Evolutionary conservation across 805 yeast genomes (phyloP).

Genomic region (Pichia manshurica): DNA sequence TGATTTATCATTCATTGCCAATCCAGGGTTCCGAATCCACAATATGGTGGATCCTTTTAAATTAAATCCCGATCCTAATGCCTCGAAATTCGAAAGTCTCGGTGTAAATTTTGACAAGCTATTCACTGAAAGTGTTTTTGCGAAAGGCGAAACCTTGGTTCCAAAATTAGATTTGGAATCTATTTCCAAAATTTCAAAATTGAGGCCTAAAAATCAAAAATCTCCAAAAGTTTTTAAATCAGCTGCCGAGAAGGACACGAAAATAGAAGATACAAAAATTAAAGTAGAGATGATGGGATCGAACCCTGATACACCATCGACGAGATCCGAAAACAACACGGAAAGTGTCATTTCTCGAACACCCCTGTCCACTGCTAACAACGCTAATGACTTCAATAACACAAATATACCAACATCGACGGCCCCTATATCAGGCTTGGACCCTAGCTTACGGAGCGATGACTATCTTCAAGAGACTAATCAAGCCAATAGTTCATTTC

Average conservation of each 20-base stretch:
- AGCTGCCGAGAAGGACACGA: not conserved
- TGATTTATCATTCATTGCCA: constrained; percentile 8
- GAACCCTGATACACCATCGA: no score
- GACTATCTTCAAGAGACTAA: not conserved
- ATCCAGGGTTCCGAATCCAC: constrained; percentile 7
- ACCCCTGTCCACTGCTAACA: not conserved
- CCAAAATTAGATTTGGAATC: constrained; percentile 18
- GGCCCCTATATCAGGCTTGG: not conserved
- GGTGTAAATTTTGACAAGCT: constrained; percentile 21
- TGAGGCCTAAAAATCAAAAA: no score
- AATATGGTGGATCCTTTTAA: constrained; percentile 3
- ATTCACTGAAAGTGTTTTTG: constrained; percentile 25
- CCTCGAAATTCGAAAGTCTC: constrained; percentile 9
- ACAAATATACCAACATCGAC: not conserved
- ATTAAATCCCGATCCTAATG: not conserved
- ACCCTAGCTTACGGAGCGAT: not conserved
- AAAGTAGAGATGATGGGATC: no score
- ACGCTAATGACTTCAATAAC: not conserved
- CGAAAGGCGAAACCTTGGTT: constrained; percentile 17
- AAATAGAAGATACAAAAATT: no score
- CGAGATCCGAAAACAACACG: not conserved
- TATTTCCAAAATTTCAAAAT: not conserved
- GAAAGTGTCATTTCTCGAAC: not conserved
- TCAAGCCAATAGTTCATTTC: not conserved
- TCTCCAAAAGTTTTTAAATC: not conserved